Evolutionary conservation across 257 asterid genomes (phyloP).

Genomic region (Solanum sitiens): DNA sequence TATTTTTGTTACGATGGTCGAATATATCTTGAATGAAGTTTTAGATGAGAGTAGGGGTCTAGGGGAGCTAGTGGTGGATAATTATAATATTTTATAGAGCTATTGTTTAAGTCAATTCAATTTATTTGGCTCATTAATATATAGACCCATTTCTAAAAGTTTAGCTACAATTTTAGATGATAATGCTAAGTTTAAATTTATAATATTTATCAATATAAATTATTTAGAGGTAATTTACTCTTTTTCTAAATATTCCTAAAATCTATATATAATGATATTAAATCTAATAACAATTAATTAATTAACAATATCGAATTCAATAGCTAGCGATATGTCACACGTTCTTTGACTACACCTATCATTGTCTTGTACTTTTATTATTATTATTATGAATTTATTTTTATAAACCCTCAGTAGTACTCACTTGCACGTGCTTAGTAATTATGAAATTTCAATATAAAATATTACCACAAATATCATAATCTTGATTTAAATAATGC

Average conservation of each 20-base stretch:
- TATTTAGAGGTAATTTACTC: rapidly evolving
- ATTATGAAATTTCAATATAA: not conserved
- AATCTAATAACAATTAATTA: too few species aligned
- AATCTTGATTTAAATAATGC: not conserved
- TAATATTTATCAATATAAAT: not conserved
- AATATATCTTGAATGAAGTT: too few species aligned
- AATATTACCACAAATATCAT: not conserved
- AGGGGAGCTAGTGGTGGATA: not conserved
- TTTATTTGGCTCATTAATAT: not conserved
- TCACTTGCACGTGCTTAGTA: not conserved
- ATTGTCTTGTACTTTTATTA: too few species aligned
- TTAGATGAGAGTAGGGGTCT: not conserved
- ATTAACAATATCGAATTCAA: too few species aligned
- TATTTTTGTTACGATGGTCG: rapidly evolving
- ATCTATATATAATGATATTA: too few species aligned
- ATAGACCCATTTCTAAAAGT: not conserved
- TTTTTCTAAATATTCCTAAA: too few species aligned
- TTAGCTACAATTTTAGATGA: not conserved
- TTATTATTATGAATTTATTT: too few species aligned
- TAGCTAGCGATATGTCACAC: too few species aligned
- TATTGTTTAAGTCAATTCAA: not conserved
- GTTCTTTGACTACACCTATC: too few species aligned
- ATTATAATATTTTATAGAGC: not conserved
- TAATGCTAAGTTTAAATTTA: not conserved
- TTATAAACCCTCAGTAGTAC: not conserved